Evolutionary conservation across 1,284 basidiomycete species (phyloP), one percentile per base, ranked within the genome.

Genomic region (Clitocybe nebularis): DNA sequence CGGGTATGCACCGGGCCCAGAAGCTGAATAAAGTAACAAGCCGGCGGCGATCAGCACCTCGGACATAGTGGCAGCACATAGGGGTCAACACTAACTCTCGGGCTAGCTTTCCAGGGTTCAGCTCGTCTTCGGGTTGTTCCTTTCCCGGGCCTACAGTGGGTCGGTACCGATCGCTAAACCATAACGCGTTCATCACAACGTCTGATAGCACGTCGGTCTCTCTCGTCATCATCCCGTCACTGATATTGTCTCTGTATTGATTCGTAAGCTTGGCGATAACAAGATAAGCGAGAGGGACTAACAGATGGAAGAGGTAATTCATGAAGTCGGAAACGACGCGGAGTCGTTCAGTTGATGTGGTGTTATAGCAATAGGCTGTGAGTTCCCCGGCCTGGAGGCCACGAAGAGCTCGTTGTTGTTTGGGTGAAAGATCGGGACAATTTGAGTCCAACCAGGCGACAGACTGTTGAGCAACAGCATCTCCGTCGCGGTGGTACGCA

Each of bases 321-420:
- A 79, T 66, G 50, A 77, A 80, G 56, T 79, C 77, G 4, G 71
- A 71, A 37, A 80, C 71, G 47, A 83, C 74, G 23, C 81, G 79
- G 33, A 86, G 73, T 43, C 73, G 76, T 42, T 72, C 69, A 29
- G 68, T 56, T 13, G 74, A 59, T 23, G 75, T 67, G 23, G 70
- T 67, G 33, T 77, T 70, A 56, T 84, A 86, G 58, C 78, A 82
- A 55, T 68, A 74, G 1, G 81, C 79, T 14, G 82, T 77, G 47
- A 86, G 74, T 52, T 80, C 74, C 38, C 83, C 83, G 11, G 79
- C 80, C 49, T 79, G 74, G 33, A 84, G 65, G 13, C 77, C 77
- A 48, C 71, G 68, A 37, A 84, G 66, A 4, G 74, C 75, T 26
- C 62, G 60, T 38, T 72, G 63, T 41, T 71, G 71, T 47, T 75